Evolutionary conservation across 371 early-diverging fungal species (phyloP).

Genomic region (Dichotomocladium elegans): DNA sequence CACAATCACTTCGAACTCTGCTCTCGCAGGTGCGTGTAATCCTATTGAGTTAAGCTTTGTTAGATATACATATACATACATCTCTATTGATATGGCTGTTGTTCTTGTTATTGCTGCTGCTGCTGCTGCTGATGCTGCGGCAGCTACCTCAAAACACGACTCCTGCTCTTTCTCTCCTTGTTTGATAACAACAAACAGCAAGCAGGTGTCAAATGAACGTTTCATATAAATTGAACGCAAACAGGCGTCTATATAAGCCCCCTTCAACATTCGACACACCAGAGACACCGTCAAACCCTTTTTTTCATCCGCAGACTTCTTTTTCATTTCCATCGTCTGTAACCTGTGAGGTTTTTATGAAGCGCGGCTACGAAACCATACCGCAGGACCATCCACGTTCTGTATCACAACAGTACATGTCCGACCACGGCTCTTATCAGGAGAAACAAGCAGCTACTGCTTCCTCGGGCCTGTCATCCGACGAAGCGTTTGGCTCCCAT

Average conservation of each 20-base stretch:
- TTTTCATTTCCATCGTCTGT: not conserved
- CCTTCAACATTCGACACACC: too few relatives aligned
- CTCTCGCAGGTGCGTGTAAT: too few relatives aligned
- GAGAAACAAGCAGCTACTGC: not conserved
- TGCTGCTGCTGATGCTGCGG: too few relatives aligned
- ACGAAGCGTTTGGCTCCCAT: not conserved
- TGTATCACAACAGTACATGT: conserved; percentile 6
- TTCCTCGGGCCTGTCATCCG: not conserved
- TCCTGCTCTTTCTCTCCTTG: too few relatives aligned
- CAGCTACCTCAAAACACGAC: too few relatives aligned
- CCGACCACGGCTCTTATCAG: conserved; percentile 1
- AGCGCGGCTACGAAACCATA: conserved; percentile 7
- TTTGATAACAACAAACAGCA: not conserved
- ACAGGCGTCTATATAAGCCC: not conserved
- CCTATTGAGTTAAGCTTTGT: too few relatives aligned
- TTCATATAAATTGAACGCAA: not conserved
- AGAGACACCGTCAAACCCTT: too few relatives aligned
- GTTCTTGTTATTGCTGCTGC: too few relatives aligned
- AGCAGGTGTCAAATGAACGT: conserved; percentile 2
- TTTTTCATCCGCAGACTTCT: not conserved
- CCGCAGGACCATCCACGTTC: not conserved
- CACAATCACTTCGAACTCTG: too few relatives aligned
- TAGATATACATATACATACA: too few relatives aligned
- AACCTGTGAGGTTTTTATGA: not conserved
- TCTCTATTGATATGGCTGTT: too few relatives aligned